Conservation (phyloP, 2,329 filamentous ascomycete genomes). For the Raffaelea ambrosiae region DNA sequence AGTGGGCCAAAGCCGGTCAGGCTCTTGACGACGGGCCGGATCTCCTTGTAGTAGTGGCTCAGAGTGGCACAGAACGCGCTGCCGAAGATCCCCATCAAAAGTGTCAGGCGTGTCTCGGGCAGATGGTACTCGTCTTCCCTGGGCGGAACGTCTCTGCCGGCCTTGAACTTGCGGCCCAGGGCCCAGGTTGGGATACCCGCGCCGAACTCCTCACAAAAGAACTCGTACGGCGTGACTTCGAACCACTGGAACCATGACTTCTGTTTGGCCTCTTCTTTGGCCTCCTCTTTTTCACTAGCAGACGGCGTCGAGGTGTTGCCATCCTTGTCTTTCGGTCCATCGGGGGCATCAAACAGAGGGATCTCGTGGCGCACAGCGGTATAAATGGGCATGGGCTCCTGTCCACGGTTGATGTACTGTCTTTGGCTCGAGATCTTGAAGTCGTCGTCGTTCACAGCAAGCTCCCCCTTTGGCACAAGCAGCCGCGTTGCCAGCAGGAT, state of each 20-base stretch:
- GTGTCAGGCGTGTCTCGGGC: slow-evolving; percentile 75
- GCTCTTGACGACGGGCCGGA: slow-evolving; percentile 71
- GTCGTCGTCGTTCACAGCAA: slow-evolving; percentile 66
- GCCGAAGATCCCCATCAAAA: slow-evolving; percentile 91
- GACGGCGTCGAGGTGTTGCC: too few species aligned
- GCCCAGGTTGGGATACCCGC: slow-evolving; percentile 95
- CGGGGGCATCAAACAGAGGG: slow-evolving; percentile 47
- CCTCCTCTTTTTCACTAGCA: slow-evolving; percentile 31
- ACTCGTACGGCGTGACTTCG: slow-evolving; percentile 88
- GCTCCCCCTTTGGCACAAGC: slow-evolving; percentile 76
- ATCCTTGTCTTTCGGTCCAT: background rate
- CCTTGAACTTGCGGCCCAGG: slow-evolving; percentile 71
- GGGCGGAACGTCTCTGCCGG: slow-evolving; percentile 57
- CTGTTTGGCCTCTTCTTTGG: slow-evolving; percentile 43
- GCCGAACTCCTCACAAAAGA: slow-evolving; percentile 86
- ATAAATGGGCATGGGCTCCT: slow-evolving; percentile 86
- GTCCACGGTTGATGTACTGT: slow-evolving; percentile 64
- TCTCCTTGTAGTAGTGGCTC: slow-evolving; percentile 91
- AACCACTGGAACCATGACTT: slow-evolving; percentile 98
- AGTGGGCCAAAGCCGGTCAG: slow-evolving; percentile 68
- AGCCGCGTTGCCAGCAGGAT: slow-evolving; percentile 75
- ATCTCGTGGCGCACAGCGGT: slow-evolving; percentile 95
- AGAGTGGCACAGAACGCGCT: slow-evolving; percentile 94
- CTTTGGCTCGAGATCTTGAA: slow-evolving; percentile 88
- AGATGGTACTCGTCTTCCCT: slow-evolving; percentile 57